A percentile compares a stretch with the other conserved stretches of the same genome.
These are phyloP conservation scores for Metarhizium anisopliae DNA, from an alignment of 2,329 filamentous ascomycete species.

Conservation along the genomic window DNA sequence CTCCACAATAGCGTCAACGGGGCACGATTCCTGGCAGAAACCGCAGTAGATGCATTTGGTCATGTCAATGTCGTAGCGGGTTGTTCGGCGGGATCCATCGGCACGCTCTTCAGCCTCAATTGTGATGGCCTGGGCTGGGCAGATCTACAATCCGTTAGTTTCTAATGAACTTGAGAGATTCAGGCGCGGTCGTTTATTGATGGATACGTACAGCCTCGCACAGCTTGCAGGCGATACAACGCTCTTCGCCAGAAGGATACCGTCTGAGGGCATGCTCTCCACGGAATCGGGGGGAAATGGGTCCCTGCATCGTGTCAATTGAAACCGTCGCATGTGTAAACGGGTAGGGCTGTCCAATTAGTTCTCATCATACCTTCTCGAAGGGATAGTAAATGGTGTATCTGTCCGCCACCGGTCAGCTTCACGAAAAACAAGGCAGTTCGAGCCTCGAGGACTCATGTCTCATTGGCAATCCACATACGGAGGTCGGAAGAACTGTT, in stretches of 20 bases:
- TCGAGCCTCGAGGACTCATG: background rate
- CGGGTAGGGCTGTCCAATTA: background rate
- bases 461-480: slow-evolving; percentile 43
- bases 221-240: slow-evolving; percentile 99
- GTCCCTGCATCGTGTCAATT: slow-evolving; percentile 47
- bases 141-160: slow-evolving; percentile 46
- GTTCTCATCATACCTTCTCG: slow-evolving; percentile 59
- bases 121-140: slow-evolving; percentile 95
- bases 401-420: slow-evolving; percentile 34
- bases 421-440: background rate
- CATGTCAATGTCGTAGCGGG: slow-evolving; percentile 99
- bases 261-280: slow-evolving; percentile 94
- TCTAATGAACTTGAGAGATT: background rate
- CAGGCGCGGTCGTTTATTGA: background rate
- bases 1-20: slow-evolving; percentile 81
- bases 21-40: slow-evolving; percentile 98
- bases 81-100: slow-evolving; percentile 90
- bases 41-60: slow-evolving; percentile 99
- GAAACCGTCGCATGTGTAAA: background rate
- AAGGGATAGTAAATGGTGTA: slow-evolving; percentile 99
- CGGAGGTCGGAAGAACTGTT: slow-evolving; percentile 98
- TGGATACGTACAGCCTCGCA: slow-evolving; percentile 66
- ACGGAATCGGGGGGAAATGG: slow-evolving; percentile 95
- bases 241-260: slow-evolving; percentile 95
- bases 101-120: slow-evolving; percentile 98